Evolutionary conservation across 1,284 basidiomycete species (phyloP).

Genomic region (Malassezia slooffiae): DNA sequence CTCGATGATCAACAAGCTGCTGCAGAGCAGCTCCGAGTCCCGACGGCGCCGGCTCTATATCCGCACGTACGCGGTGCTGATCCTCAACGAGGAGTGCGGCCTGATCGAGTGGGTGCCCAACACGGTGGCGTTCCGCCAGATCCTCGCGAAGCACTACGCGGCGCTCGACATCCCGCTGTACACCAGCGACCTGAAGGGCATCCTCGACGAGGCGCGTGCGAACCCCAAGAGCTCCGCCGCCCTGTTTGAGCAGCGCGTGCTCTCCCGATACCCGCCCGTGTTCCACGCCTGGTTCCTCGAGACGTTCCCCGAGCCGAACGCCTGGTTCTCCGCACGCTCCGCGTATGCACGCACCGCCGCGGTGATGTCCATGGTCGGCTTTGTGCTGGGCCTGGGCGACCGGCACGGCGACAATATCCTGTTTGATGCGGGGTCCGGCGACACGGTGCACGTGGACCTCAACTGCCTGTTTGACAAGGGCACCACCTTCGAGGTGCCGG

Average conservation of each 20-base stretch:
- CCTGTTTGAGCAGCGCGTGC: conserved; percentile 57
- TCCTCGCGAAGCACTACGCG: conserved; percentile 66
- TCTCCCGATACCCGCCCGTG: conserved; percentile 59
- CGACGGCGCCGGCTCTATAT: conserved; percentile 49
- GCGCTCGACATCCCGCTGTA: conserved; percentile 38
- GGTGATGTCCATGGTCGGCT: conserved; percentile 98
- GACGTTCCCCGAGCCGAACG: conserved; percentile 89
- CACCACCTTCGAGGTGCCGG: conserved; percentile 75
- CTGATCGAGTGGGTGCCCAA: conserved; percentile 98
- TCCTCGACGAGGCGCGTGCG: conserved; percentile 56
- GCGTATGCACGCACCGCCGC: conserved; percentile 81
- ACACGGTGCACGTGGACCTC: conserved; percentile 92
- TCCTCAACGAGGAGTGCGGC: conserved; percentile 92
- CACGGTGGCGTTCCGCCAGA: conserved; percentile 70
- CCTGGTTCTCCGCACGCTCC: conserved; percentile 80
- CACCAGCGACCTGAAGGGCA: conserved; percentile 52
- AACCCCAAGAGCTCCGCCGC: conserved; percentile 52
- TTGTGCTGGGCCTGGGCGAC: conserved; percentile 92
- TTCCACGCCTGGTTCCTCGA: conserved; percentile 97
- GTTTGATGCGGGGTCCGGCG: conserved; percentile 76
- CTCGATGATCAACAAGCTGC: conserved; percentile 90
- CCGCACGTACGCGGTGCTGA: conserved; percentile 82
- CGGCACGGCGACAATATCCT: conserved; percentile 95
- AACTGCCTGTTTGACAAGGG: conserved; percentile 96
- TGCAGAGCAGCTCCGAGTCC: conserved; percentile 83